Evolutionary conservation across 345 rosid species (phyloP).

Genomic region (Euphorbia tirucalli): DNA sequence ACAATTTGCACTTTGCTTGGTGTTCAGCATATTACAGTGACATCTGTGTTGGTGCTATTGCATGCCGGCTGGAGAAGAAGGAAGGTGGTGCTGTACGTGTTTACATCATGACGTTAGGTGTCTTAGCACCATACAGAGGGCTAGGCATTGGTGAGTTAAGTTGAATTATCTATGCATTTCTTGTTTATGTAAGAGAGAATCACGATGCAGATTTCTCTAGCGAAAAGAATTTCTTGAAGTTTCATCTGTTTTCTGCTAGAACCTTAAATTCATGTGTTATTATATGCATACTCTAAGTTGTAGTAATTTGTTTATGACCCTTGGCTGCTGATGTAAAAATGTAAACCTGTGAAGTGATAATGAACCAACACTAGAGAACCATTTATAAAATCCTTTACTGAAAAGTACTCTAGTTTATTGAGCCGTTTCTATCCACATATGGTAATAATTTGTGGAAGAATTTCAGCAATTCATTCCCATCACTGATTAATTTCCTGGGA

Average conservation of each 20-base stretch:
- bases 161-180: neutral
- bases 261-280: neutral
- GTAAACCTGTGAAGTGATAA: neutral
- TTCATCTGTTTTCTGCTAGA: neutral
- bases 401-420: neutral
- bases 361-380: neutral
- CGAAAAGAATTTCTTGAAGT: neutral
- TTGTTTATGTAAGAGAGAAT: neutral
- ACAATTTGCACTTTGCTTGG: conserved; percentile 4
- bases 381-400: neutral
- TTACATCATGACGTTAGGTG: conserved; percentile 97
- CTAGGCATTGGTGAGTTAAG: conserved; percentile 78
- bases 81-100: conserved; percentile 68
- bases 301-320: neutral
- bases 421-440: neutral
- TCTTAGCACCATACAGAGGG: conserved; percentile 93
- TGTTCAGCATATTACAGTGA: conserved; percentile 83
- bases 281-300: neutral
- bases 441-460: conserved; percentile 1
- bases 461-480: neutral
- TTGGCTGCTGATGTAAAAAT: neutral
- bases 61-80: conserved; percentile 94
- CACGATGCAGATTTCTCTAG: neutral
- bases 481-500: conserved; percentile 11
- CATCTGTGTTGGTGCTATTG: conserved; percentile 93